Evolutionary conservation across 345 rosid species (phyloP), one percentile per base, ranked within the genome.

Genomic region (Hibiscus syriacus): DNA sequence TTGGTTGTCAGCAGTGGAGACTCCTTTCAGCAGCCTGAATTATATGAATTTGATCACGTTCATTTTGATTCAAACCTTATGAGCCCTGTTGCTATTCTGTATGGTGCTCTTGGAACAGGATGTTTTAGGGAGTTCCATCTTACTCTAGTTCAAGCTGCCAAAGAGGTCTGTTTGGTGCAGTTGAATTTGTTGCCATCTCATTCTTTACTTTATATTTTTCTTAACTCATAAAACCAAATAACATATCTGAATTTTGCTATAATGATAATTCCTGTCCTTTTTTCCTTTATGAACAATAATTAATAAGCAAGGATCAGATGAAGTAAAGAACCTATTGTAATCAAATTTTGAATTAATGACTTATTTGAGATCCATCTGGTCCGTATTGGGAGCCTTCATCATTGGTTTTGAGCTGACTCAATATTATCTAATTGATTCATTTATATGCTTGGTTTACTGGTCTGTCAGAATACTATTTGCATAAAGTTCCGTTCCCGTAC

Each of bases 61-160:
- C 64, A 68, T 70, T 82, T 74, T 68, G 84, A 84, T 69, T 87
- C 95, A 29, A 86, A 71, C 74, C 63, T 78, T 66, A 72, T 81
- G 73, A 76, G 83, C 77, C 88, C 95, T 19, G 84, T 84, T 64
- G 89, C 88, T 58, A 82, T 94, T 70, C 82, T 91, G 6, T 94
- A 91, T 73, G 98, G 98, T 45, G 98, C 99, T 74, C 89, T 91
- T 76, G 98, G 92, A 72, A 87, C 93, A 64, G 82, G 70, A 71
- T 91, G 99, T 79, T 91, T 94, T 77, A 79, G 78, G 81, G 82
- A 83, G 46, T 85, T 94, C 77, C 99, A 94, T 79, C 72, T 64
- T 41, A 73, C 72, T 70, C 85, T 91, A 60, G 82, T 76, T 77
- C 78, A 81, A 73, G 93, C 96, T 55, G 88, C 96, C 73, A 84